Base-by-base conservation (phyloP, 108 stramenopile genomes). In the Stephanodiscus minutulus region DNA sequence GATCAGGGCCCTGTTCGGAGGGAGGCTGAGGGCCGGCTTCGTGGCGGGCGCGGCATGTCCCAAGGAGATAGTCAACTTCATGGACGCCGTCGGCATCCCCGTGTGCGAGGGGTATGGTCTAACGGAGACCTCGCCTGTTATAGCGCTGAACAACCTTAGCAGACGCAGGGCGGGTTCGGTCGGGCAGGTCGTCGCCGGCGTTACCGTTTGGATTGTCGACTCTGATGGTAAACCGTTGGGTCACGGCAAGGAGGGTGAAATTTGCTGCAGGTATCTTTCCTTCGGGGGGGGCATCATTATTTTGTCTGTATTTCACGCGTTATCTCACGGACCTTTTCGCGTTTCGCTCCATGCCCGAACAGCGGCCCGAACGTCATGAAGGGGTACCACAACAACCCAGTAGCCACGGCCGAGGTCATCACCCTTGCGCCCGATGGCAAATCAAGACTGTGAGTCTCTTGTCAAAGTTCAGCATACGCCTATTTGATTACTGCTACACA, bases 41-140 rank as follows among this genome's bases (percentile, higher is more conserved):
- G 86, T 87, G 27, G 98, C 93, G 22, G 98, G 96, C 24, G 94
- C 98, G 31, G 96, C 96, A 0, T 93, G 92, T 58, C 88, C 90
- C 1, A 63, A 72, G 52, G 91, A 96, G 64, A 96, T 98, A 35
- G 71, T 96, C 24, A 64, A 85, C 29, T 98, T 98, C 60, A 94
- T 97, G 90, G 98, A 97, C 76, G 81, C 84, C 47, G 77, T 96
- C 28, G 96, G 95, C 10, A 93, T 98, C 58, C 85, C 91, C 13
- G 77, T 97, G 17, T 91, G 85, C 56, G 96, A 97, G 64, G 96
- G 96, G 4, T 96, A 96, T 64, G 98, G 98, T 17, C 72, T 98
- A 44, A 97, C 96, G 5, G 98, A 98, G 70, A 98, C 98, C 10
- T 85, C 87, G 36, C 96, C 96, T 1, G 80, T 96, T 36, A 87